phyloP scores from a whole-genome alignment of 2,329 filamentous ascomycete genomes.

The Penicillium sp. region DNA sequence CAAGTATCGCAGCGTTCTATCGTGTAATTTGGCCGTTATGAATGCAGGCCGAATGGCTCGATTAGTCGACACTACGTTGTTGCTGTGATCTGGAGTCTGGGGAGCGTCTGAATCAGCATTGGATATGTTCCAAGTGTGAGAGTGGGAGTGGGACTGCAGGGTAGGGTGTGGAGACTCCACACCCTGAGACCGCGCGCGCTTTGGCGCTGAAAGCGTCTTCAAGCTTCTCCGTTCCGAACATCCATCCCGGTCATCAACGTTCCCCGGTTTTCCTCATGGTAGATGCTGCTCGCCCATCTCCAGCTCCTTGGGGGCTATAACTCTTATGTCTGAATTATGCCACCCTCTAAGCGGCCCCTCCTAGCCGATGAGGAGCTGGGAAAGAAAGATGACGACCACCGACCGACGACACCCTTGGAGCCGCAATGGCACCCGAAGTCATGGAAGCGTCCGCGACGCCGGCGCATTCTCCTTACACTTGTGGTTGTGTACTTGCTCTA shows the following conservation, averaged over 20 bases:
- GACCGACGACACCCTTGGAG: slow-evolving; percentile 37
- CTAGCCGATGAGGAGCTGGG: slow-evolving; percentile 66
- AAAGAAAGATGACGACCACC: slow-evolving; percentile 69
- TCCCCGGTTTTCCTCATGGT: not conserved
- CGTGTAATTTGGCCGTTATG: too few relatives aligned
- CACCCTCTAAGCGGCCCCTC: slow-evolving; percentile 48
- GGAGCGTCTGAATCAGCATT: too few relatives aligned
- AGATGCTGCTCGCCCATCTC: slow-evolving; percentile 17
- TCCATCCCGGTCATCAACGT: not conserved
- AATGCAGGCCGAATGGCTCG: too few relatives aligned
- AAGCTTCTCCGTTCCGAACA: not conserved
- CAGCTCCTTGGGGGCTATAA: slow-evolving; percentile 30
- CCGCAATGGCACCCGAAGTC: slow-evolving; percentile 39
- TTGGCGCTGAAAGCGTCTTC: not conserved
- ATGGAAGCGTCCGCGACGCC: slow-evolving; percentile 45
- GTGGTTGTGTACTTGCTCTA: slow-evolving; percentile 61
- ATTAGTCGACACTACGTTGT: too few relatives aligned
- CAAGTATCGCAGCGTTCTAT: too few relatives aligned
- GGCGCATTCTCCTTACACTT: slow-evolving; percentile 57
- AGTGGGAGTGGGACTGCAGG: not conserved
- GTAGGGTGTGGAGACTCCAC: slow-evolving; percentile 1
- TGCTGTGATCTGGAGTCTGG: not conserved
- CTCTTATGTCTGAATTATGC: slow-evolving; percentile 38
- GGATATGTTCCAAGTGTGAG: not conserved
- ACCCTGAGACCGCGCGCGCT: not conserved